Evolutionary conservation across 441 rosid species (phyloP).

Genomic region (Erodium trifolium): DNA sequence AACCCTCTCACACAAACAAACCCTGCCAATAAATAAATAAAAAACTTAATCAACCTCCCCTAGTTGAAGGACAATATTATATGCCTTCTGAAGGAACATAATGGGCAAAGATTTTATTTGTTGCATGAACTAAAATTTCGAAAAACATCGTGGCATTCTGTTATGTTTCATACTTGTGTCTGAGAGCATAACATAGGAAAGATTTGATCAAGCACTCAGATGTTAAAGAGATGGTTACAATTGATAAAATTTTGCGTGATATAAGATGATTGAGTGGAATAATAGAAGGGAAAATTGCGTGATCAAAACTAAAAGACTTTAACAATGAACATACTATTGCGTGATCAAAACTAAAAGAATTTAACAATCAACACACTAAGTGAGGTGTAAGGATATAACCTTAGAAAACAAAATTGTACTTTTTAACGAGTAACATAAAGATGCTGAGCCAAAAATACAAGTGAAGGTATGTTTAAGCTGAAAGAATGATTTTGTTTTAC

Average conservation of each 20-base stretch:
- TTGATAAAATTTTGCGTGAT: not conserved
- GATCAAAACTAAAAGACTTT: no score
- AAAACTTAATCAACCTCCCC: not conserved
- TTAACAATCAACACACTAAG: not conserved
- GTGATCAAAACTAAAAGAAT: not conserved
- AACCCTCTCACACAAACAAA: slow-evolving; percentile 95
- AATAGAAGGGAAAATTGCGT: no score
- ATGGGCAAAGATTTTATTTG: no score
- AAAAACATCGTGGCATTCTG: not conserved
- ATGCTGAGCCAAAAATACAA: slow-evolving; percentile 1
- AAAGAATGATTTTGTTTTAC: not conserved
- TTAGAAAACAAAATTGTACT: not conserved
- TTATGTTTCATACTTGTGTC: slow-evolving; percentile 10
- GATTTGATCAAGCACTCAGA: not conserved
- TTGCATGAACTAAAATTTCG: no score
- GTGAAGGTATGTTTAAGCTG: not conserved
- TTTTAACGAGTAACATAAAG: not conserved
- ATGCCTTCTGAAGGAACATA: slow-evolving; percentile 3
- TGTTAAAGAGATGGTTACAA: not conserved
- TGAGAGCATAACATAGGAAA: not conserved
- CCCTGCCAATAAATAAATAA: slow-evolving; percentile 41
- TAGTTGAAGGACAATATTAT: not conserved
- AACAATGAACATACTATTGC: not conserved
- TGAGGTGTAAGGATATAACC: not conserved
- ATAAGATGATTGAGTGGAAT: no score